phyloP scores from a whole-genome alignment of 306 rosid species.

The Herpetospermum pedunculosum region DNA sequence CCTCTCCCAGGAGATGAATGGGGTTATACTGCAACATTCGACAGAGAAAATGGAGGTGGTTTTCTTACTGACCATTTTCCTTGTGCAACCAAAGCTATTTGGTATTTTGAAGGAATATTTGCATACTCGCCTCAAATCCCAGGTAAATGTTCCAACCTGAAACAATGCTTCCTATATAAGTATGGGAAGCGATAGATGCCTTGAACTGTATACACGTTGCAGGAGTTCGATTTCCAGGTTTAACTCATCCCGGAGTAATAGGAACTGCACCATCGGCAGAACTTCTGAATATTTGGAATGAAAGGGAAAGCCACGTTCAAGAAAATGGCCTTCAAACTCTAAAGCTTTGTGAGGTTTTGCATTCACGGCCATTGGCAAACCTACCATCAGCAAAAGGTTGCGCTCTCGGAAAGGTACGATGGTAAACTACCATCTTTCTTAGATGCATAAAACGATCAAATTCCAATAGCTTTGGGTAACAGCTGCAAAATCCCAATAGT shows the following conservation, averaged over 20 bases:
- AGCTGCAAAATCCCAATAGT: not conserved
- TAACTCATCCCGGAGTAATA: conserved; percentile 81
- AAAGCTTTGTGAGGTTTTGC: conserved; percentile 78
- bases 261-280: conserved; percentile 91
- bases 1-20: conserved; percentile 90
- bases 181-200: not conserved
- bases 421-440: not conserved
- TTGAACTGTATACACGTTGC: conserved; percentile 1
- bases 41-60: conserved; percentile 91
- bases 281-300: conserved; percentile 73
- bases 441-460: not conserved
- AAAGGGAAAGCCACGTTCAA: conserved; percentile 55
- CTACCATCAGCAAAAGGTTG: conserved; percentile 60
- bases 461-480: not conserved
- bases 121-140: conserved; percentile 92
- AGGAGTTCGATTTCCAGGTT: conserved; percentile 90
- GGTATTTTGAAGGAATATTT: conserved; percentile 91
- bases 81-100: conserved; percentile 68
- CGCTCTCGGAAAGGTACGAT: conserved; percentile 61
- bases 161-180: not conserved
- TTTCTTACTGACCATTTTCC: conserved; percentile 90
- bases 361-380: conserved; percentile 77
- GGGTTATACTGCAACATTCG: conserved; percentile 87
- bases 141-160: conserved; percentile 33
- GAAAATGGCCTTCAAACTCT: conserved; percentile 47